A percentile compares a stretch with the other conserved stretches of the same genome.
These are phyloP conservation scores for Glycine soja DNA, from an alignment of 306 rosid species.

Conservation along the genomic window DNA sequence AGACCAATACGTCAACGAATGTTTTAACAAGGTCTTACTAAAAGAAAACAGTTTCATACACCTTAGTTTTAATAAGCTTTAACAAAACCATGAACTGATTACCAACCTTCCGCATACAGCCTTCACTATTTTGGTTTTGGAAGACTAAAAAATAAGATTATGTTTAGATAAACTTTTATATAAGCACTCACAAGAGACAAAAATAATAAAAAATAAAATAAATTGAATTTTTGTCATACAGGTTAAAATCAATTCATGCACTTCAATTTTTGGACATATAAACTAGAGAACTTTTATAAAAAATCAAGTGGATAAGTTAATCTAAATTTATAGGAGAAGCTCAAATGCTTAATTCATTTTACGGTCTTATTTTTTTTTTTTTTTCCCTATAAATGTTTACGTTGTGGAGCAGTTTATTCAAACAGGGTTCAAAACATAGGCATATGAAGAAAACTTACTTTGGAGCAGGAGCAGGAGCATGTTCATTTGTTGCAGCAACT, in stretches of 20 bases:
- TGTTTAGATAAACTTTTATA: no score
- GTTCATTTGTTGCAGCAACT: conserved; percentile 5
- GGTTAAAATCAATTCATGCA: not conserved
- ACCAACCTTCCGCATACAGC: not conserved
- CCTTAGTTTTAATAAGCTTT: not conserved
- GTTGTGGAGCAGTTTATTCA: not conserved
- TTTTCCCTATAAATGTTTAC: not conserved
- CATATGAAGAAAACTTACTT: conserved; percentile 3
- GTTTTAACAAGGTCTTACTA: not conserved
- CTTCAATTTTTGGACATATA: no score
- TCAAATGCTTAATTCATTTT: not conserved
- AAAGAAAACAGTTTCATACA: not conserved
- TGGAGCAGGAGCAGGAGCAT: conserved; percentile 16
- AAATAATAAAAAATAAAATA: not conserved
- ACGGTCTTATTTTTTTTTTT: not conserved
- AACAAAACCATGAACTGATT: not conserved
- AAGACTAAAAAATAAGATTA: not conserved
- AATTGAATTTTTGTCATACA: not conserved
- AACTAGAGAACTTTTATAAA: not conserved
- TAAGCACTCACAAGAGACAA: not conserved
- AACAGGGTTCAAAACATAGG: not conserved
- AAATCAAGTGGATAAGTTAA: not conserved
- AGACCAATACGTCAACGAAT: not conserved
- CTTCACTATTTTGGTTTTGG: not conserved
- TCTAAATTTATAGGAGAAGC: not conserved